Evolutionary conservation across 371 early-diverging fungal genomes (phyloP), one percentile per base, ranked within the genome.

Genomic region (Saksenaea vasiformis): DNA sequence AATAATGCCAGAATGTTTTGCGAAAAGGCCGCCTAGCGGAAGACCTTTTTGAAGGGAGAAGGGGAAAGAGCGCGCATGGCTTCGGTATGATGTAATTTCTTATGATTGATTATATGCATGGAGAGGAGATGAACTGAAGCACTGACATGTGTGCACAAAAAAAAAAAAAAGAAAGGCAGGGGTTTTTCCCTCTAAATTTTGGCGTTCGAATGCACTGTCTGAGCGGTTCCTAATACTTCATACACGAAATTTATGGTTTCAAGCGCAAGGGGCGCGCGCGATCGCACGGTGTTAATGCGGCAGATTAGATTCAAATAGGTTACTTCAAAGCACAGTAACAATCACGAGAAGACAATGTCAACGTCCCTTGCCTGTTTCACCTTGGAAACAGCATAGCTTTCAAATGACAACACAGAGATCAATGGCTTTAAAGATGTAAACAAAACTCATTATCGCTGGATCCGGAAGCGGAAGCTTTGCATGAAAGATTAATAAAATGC

Each of bases 81-180:
- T 47, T 47, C 51, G 51, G 51, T 47, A 47, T 47, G 51, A 47
- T 47, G 51, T 47, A 47, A 47, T 47, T 10, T 22, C 22, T 47
- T 22, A 5, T 47, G 39, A 31, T 47, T 19, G 51, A 47, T 47
- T 47, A 47, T 47, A 47, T 47, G 51, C 51, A 47, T 47, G 17
- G 22, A 22, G 17, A 47, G 51, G 24, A 47, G 51, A 22, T 10
- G 22, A 22, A 47, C 51, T 47, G 24, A 47, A 47, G 51, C 51
- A 47, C 51, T 47, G 51, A 47, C 51, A 47, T 47, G 51, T 47
- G 51, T 47, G 51, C 22, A 22, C 4, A 47, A 47, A 22, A 17
- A 17, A 47, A 31, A 22, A 22, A 10, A 47, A 47, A 22, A 17
- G 14, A 47, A 31, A 22, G 22, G 47, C 24, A 47, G 51, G 51